These are phyloP conservation scores for Herpetospermum pedunculosum DNA, from an alignment of 306 rosid species.

Conservation along the genomic window DNA sequence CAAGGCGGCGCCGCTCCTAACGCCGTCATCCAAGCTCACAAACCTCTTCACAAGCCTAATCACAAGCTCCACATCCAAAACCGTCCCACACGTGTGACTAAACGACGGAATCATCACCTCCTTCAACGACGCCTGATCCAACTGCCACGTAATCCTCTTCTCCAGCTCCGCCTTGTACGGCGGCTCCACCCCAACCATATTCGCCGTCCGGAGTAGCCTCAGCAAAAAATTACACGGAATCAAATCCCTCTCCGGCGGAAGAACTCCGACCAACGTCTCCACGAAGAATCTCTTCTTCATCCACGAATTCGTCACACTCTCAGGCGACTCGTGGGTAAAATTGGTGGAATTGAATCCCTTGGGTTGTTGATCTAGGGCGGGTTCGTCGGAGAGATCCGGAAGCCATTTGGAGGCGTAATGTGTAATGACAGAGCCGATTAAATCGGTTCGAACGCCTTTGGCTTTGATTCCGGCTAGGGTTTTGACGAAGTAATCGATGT, in stretches of 20 bases:
- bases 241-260: slow-evolving; percentile 75
- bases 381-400: slow-evolving; percentile 55
- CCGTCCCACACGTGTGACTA: slow-evolving; percentile 69
- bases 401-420: slow-evolving; percentile 96
- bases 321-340: slow-evolving; percentile 28
- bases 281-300: slow-evolving; percentile 76
- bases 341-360: neutral
- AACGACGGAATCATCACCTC: slow-evolving; percentile 91
- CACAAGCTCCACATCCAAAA: slow-evolving; percentile 65
- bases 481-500: slow-evolving; percentile 92
- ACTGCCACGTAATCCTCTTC: slow-evolving; percentile 62
- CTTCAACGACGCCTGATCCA: slow-evolving; percentile 66
- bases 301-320: slow-evolving; percentile 62
- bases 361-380: slow-evolving; percentile 12
- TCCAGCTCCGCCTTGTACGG: slow-evolving; percentile 52
- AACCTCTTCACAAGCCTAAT: slow-evolving; percentile 56
- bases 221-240: slow-evolving; percentile 86
- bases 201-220: slow-evolving; percentile 68
- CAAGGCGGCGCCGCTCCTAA: slow-evolving; percentile 46
- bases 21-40: slow-evolving; percentile 41
- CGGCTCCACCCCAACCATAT: slow-evolving; percentile 64
- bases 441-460: slow-evolving; percentile 69
- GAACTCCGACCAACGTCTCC: slow-evolving; percentile 71
- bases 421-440: slow-evolving; percentile 70
- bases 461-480: slow-evolving; percentile 67